A percentile compares a stretch with the other conserved stretches of the same genome.
These are phyloP conservation scores for Tulasnella sp. DNA, from an alignment of 768 basidiomycete species.

Conservation along the genomic window DNA sequence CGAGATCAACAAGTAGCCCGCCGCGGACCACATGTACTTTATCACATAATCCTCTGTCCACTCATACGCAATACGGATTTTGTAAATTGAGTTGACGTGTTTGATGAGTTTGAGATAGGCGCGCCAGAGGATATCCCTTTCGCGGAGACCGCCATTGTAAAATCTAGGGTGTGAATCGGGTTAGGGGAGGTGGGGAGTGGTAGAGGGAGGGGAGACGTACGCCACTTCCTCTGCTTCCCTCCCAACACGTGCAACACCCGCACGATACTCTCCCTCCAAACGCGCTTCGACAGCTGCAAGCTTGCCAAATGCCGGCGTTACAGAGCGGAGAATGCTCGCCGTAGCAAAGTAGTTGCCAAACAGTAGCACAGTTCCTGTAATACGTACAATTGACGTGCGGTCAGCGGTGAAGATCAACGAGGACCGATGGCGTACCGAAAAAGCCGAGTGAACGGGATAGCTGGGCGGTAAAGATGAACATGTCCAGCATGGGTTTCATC, in stretches of 20 bases:
- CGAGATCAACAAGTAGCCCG: conserved; percentile 82
- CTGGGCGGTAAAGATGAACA: conserved; percentile 85
- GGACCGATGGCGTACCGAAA: conserved; percentile 46
- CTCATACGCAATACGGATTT: conserved; percentile 84
- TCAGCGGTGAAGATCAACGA: neutral
- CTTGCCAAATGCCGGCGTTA: conserved; percentile 85
- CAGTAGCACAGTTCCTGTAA: conserved; percentile 33
- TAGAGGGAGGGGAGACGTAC: conserved; percentile 32
- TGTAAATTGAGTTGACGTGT: conserved; percentile 76
- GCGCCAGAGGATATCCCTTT: conserved; percentile 64
- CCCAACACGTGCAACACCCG: conserved; percentile 73
- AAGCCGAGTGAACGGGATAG: conserved; percentile 75
- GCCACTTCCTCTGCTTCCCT: conserved; percentile 90
- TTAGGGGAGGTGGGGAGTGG: neutral
- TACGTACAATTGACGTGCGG: neutral
- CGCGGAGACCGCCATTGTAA: conserved; percentile 77
- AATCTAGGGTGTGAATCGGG: conserved; percentile 40
- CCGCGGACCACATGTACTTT: conserved; percentile 92
- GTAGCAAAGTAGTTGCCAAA: conserved; percentile 82
- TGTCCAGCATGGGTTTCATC: conserved; percentile 82
- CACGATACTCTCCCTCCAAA: conserved; percentile 83
- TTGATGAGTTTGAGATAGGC: conserved; percentile 72
- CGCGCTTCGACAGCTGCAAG: conserved; percentile 79
- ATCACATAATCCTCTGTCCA: conserved; percentile 97
- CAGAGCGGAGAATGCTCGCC: conserved; percentile 63